Evolutionary conservation across 345 rosid genomes (phyloP), one percentile per base, ranked within the genome.

Genomic region (Leavenworthia alabamica): DNA sequence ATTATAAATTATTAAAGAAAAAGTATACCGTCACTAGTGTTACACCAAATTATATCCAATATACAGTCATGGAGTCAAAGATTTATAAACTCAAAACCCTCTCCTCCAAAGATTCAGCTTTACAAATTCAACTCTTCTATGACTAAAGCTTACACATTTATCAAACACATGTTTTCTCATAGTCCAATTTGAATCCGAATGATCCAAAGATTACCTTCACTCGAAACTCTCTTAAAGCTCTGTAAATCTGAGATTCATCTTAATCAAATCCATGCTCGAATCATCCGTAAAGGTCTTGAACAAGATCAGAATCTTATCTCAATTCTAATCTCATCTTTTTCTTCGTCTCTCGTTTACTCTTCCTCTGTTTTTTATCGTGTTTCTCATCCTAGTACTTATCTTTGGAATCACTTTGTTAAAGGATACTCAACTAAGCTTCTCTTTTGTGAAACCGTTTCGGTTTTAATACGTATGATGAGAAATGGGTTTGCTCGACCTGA

Each of bases 271-370:
- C 93, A 87, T 62, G 80, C 89, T 37, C 86, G 62, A 68, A 75
- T 90, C 50, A 77, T 90, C 60, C 80, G 71, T 40, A 75, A 75
- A 55, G 97, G 97, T 47, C 93, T 85, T 63, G 86, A 83, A 20
- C 90, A 81, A 57, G 95, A 90, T 62, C 82, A 78, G 59, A 73
- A 60, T 58, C 75, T 87, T 48, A 32, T 83, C 37, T 74, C 87
- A 67, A 71, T 74, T 23, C 68, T 82, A 4, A 69, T 86, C 3
- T 70, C 75, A n/a, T 68, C 76, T 27, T 71, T 74, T 19, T 10
- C 63, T 0, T 6, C 67, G 11, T 72, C 86, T 0, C 75, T 77
- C 8, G 40, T 86, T 48, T 78, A 78, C 74, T 74, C 83, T 37
- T 44, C 73, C 11, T 77, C 80, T 66, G 47, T 85, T 53, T 81